Base-by-base conservation (phyloP, 2,329 filamentous ascomycete species). In the Neofusicoccum parvum region DNA sequence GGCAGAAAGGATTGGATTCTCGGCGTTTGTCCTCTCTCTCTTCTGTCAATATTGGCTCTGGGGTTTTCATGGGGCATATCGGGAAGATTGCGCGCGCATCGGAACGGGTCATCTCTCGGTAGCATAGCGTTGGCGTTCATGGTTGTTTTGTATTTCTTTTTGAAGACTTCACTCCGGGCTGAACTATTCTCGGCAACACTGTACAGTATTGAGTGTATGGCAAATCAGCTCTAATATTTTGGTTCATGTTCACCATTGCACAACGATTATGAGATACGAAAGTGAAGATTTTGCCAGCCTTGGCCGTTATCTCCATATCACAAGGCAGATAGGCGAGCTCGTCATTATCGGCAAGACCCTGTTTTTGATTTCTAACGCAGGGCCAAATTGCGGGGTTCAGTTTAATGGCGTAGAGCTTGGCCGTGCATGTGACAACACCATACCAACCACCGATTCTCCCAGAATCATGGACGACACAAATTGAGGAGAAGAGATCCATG, bases 51-150 rank as follows among this genome's bases (percentile, higher is more conserved):
- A 27, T 56, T 48, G 37, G 32, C 10, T 11, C 17, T 39, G 27
- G 62, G 27, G 12, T 46, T 36, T 36, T 14, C 17, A 48, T n/a
- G 41, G 37, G 45, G 45, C 58, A 49, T 20, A 23, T 46, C 27
- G 62, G 49, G 37, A 36, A 41, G 45, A 46, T 43, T 37, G 53
- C 36, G 63, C 34, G 39, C 36, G 45, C 36, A 51, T 46, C 17
- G 36, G 36, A 27, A 27, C 34, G 46, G 45, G 32, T 46, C 49
- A 20, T 60, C n/a, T 50, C 32, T 49, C 20, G 63, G 45, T 50
- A 50, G 63, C 63, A 65, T 65, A 65, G 63, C 63, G 63, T 58
- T 50, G 63, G 63, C 32, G 63, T 65, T 65, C 23, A 9, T 43
- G 53, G 10, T n/a, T 10, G 3, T 46, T 39, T 39, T 64, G 5